These are phyloP conservation scores for Phytophthora ohioensis DNA, from an alignment of 352 stramenopile genomes.

Conservation along the genomic window DNA sequence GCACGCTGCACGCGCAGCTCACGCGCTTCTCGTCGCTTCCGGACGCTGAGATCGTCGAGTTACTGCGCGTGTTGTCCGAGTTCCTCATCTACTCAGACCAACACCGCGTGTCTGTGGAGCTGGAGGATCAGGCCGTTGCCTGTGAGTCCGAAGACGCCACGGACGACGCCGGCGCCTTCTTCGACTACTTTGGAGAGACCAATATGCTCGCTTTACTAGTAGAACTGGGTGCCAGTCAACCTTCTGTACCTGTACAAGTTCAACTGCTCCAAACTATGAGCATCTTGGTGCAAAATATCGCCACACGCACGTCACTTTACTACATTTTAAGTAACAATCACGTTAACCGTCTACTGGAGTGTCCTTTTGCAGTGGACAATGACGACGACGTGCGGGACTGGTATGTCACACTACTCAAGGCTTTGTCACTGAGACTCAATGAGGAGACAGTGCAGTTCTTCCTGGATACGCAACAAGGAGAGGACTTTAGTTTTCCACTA, in stretches of 20 bases:
- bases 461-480: slow-evolving; percentile 56
- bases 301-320: slow-evolving; percentile 92
- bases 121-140: slow-evolving; percentile 19
- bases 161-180: slow-evolving; percentile 74
- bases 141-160: slow-evolving; percentile 4
- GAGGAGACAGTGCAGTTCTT: slow-evolving; percentile 93
- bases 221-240: slow-evolving; percentile 68
- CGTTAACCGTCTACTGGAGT: slow-evolving; percentile 94
- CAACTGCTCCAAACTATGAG: slow-evolving; percentile 95
- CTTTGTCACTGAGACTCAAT: slow-evolving; percentile 86
- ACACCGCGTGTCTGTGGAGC: slow-evolving; percentile 48
- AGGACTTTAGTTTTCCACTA: slow-evolving; percentile 67
- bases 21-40: slow-evolving; percentile 60
- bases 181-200: slow-evolving; percentile 98
- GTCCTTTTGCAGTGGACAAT: slow-evolving; percentile 65
- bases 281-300: slow-evolving; percentile 92
- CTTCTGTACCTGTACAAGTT: slow-evolving; percentile 83
- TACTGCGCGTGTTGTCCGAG: slow-evolving; percentile 82
- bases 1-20: slow-evolving; percentile 80
- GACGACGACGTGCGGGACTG: slow-evolving; percentile 91
- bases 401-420: slow-evolving; percentile 91
- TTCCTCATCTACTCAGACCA: slow-evolving; percentile 92
- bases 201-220: slow-evolving; percentile 94
- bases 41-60: slow-evolving; percentile 81
- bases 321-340: slow-evolving; percentile 97